A percentile compares a stretch with the other conserved stretches of the same genome.
Conservation (phyloP, 2,329 filamentous ascomycete species). For the Chrysoporthe cubensis region DNA sequence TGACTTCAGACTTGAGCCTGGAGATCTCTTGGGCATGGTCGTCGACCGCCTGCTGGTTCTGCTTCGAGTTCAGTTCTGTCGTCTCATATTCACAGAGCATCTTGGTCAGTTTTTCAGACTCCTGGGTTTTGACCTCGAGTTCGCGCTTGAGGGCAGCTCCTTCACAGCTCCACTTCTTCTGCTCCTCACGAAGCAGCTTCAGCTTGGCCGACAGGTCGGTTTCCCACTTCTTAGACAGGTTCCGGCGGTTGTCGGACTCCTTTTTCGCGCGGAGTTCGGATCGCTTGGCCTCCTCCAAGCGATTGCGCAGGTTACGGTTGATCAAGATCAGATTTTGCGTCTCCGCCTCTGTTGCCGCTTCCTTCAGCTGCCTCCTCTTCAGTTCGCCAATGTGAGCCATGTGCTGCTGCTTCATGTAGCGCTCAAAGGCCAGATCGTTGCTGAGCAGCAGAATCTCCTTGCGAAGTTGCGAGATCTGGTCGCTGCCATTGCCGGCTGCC, state of each 20-base stretch:
- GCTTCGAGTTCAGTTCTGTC: slow-evolving; percentile 65
- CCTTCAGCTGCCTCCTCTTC: slow-evolving; percentile 72
- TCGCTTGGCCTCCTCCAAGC: slow-evolving; percentile 74
- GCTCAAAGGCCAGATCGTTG: slow-evolving; percentile 82
- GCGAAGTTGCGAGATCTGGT: slow-evolving; percentile 62
- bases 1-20: slow-evolving; percentile 61
- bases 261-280: slow-evolving; percentile 71
- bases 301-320: slow-evolving; percentile 73
- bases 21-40: slow-evolving; percentile 64
- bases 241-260: slow-evolving; percentile 72
- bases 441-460: slow-evolving; percentile 75
- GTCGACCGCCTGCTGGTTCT: slow-evolving; percentile 67
- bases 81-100: slow-evolving; percentile 72
- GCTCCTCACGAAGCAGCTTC: slow-evolving; percentile 68
- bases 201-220: slow-evolving; percentile 70
- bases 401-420: slow-evolving; percentile 83
- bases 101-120: slow-evolving; percentile 66
- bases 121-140: slow-evolving; percentile 59
- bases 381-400: slow-evolving; percentile 80
- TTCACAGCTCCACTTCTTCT: slow-evolving; percentile 65
- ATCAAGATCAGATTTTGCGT: slow-evolving; percentile 79
- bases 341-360: slow-evolving; percentile 79
- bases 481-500: slow-evolving; percentile 39
- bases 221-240: slow-evolving; percentile 78
- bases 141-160: slow-evolving; percentile 61